phyloP scores from a whole-genome alignment of 352 stramenopile genomes.

The Phytophthora sp. region DNA sequence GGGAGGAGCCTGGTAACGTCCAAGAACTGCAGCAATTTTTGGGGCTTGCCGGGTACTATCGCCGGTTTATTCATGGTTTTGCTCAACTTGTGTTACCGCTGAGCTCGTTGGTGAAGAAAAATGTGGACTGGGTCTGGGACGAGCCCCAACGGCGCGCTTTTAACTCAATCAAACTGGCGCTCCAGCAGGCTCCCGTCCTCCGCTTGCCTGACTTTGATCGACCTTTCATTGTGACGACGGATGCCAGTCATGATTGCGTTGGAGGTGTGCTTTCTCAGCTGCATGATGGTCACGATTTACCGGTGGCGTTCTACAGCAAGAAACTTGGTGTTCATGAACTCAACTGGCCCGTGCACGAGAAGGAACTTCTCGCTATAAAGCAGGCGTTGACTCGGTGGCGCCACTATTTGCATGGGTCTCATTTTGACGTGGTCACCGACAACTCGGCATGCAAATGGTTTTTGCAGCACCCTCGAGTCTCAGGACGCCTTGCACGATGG shows the following conservation, averaged over 20 bases:
- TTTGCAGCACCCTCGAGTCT: not conserved
- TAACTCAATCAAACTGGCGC: not conserved
- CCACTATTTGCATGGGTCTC: not conserved
- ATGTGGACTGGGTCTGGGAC: not conserved
- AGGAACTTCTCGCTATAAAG: conserved; percentile 6
- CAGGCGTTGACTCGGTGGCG: not conserved
- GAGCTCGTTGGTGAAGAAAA: not conserved
- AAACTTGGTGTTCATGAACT: not conserved
- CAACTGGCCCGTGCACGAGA: not conserved
- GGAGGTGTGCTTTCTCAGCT: not conserved
- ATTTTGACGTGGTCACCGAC: not conserved
- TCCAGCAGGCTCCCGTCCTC: not conserved
- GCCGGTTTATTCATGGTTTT: conserved; percentile 1
- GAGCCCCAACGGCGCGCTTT: not conserved
- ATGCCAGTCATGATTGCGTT: not conserved
- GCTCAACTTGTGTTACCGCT: not conserved
- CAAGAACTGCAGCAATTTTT: conserved; percentile 3
- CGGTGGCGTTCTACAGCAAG: not conserved
- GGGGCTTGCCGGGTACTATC: conserved; percentile 2
- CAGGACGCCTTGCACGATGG: not conserved
- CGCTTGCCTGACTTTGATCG: not conserved
- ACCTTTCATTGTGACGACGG: not conserved
- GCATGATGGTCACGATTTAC: not conserved
- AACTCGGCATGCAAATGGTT: conserved; percentile 1
- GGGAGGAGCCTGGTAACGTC: not conserved